Evolutionary conservation across 768 basidiomycete species (phyloP).

Genomic region (Mycena olivaceomarginata): DNA sequence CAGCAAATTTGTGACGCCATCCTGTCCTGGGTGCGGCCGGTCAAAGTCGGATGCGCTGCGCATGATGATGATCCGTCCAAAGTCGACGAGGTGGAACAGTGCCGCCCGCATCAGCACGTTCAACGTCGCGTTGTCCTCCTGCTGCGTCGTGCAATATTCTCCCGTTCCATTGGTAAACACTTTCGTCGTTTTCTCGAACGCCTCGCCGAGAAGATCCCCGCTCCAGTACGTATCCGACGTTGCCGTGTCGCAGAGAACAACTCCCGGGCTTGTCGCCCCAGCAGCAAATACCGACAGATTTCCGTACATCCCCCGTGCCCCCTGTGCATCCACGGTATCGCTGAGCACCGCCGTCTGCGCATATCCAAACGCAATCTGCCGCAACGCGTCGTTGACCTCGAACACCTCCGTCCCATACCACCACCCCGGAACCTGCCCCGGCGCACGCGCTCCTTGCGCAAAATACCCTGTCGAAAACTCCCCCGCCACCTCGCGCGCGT

Average conservation of each 20-base stretch:
- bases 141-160: slow-evolving; percentile 56
- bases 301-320: slow-evolving; percentile 32
- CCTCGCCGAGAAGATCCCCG: slow-evolving; percentile 56
- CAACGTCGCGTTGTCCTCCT: slow-evolving; percentile 65
- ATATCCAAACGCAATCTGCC: slow-evolving; percentile 42
- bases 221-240: slow-evolving; percentile 57
- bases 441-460: slow-evolving; percentile 50
- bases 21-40: slow-evolving; percentile 45
- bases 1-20: slow-evolving; percentile 52
- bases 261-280: slow-evolving; percentile 46
- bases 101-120: slow-evolving; percentile 60
- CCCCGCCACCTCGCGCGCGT: slow-evolving; percentile 60
- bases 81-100: slow-evolving; percentile 56
- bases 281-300: slow-evolving; percentile 45
- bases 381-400: slow-evolving; percentile 58
- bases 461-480: slow-evolving; percentile 59
- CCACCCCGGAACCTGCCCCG: slow-evolving; percentile 46
- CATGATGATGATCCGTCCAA: slow-evolving; percentile 59
- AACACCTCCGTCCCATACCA: slow-evolving; percentile 58
- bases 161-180: slow-evolving; percentile 56
- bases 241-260: slow-evolving; percentile 52
- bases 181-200: slow-evolving; percentile 50
- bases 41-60: slow-evolving; percentile 60
- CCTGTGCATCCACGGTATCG: slow-evolving; percentile 1
- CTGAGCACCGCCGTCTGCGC: slow-evolving; percentile 48